phyloP scores from a whole-genome alignment of 352 stramenopile genomes.

The Phytopythium kandeliae region DNA sequence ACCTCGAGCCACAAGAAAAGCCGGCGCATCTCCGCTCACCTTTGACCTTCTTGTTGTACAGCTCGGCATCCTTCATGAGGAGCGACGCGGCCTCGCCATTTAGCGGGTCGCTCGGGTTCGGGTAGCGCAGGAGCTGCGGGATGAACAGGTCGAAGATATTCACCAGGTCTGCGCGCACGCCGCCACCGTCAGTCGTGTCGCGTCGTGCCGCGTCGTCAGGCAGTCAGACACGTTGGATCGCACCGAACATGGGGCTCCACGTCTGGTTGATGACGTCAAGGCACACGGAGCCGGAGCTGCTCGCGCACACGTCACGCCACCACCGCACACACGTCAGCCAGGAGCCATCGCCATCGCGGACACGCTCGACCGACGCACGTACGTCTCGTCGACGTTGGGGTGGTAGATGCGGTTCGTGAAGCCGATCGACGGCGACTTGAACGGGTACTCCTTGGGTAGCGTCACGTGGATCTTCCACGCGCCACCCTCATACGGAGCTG shows the following conservation, averaged over 20 bases:
- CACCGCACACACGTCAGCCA: not conserved
- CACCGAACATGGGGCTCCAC: slow-evolving; percentile 89
- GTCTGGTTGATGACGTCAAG: slow-evolving; percentile 95
- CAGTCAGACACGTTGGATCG: not conserved
- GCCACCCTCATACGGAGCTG: slow-evolving; percentile 89
- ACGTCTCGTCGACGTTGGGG: slow-evolving; percentile 93
- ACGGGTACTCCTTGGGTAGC: slow-evolving; percentile 90
- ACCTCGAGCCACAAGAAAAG: too few species aligned
- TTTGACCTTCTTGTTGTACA: slow-evolving; percentile 87
- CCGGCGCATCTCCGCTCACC: too few species aligned
- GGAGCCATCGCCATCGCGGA: not conserved
- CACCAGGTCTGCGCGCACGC: slow-evolving; percentile 62
- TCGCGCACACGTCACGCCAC: slow-evolving; percentile 4
- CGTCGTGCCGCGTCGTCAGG: slow-evolving; percentile 1
- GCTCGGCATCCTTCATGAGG: slow-evolving; percentile 85
- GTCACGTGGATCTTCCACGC: slow-evolving; percentile 93
- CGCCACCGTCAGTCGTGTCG: slow-evolving; percentile 7
- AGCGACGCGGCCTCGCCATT: slow-evolving; percentile 88
- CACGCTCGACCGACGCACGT: too few species aligned
- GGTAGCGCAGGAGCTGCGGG: slow-evolving; percentile 90
- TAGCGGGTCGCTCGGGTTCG: slow-evolving; percentile 89
- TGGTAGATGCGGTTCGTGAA: slow-evolving; percentile 93
- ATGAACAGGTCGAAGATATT: slow-evolving; percentile 95
- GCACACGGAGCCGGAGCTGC: slow-evolving; percentile 88
- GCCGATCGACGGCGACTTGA: slow-evolving; percentile 91